phyloP scores from a whole-genome alignment of 179 eudicot genomes.

The Beta macrorhiza region DNA sequence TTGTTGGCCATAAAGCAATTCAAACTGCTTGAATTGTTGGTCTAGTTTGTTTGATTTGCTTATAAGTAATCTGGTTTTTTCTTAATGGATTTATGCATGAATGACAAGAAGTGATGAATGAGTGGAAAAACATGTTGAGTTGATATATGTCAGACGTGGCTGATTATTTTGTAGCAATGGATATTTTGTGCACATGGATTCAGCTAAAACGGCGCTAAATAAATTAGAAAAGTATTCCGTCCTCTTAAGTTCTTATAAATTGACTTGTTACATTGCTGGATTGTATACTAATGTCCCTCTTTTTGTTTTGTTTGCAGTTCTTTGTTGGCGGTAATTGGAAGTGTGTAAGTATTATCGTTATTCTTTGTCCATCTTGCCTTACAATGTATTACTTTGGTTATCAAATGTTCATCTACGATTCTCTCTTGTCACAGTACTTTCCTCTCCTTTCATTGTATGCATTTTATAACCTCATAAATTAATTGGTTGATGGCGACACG shows the following conservation, averaged over 20 bases:
- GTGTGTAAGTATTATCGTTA: constrained; percentile 65
- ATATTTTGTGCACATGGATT: not conserved
- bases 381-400: not conserved
- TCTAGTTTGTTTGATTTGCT: not conserved
- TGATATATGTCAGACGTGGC: not conserved
- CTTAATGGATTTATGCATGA: not conserved
- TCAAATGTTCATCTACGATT: not conserved
- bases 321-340: constrained; percentile 99
- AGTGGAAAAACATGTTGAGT: not conserved
- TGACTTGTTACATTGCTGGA: not conserved
- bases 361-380: constrained; percentile 2
- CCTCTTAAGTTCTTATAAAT: not conserved
- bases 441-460: constrained; percentile 4
- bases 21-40: not conserved
- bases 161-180: not conserved
- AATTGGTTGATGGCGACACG: not conserved
- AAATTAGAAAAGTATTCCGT: not conserved
- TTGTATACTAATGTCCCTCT: constrained; percentile 18
- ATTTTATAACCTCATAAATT: not conserved
- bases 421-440: not conserved
- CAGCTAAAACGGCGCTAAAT: not conserved
- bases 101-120: not conserved
- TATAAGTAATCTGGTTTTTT: not conserved
- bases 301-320: constrained; percentile 62
- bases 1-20: not conserved